Base-by-base conservation (phyloP, 1,139 yeast species). In the Eremothecium coryli region DNA sequence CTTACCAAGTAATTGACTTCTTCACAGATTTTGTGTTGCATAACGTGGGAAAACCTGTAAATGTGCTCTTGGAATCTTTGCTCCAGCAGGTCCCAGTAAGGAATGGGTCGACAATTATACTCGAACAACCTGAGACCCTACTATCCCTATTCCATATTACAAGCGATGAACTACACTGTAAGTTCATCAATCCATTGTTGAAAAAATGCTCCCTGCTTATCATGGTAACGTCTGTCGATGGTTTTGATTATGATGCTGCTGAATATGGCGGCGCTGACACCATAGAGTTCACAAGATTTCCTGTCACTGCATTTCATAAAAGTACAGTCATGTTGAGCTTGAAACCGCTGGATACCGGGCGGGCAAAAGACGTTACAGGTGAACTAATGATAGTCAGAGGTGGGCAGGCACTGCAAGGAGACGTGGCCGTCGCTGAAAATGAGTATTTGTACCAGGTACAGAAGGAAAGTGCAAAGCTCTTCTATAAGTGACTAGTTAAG, bases 361-460 rank as follows among this genome's bases (percentile, higher is more conserved):
- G 86, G 48, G 94, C 95, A 0, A 73, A 71, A 32, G 95, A 84
- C 53, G 73, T 84, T 2, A 79, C 94, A 0, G 95, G 95, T 1
- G 68, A 76, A 4, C 48, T 84, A 32, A 64, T 71, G 0, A 65
- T 84, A 0, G 58, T 75, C 0, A 63, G 61, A 36, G 94, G 94
- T 1, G 58, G 58, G 42, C 68, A 32, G 14, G 61, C 38, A 60
- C 69, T 26, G 41, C 52, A 41, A 18, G 35, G 37, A 4, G 36
- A 48, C 2, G 38, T 58, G 7, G 57, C 52, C 15, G 68, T 76
- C 0, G 44, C 52, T 3, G 90, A 81, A 49, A 74, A 68, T 40
- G 85, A 80, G 44, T 81, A 78, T 49, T 64, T 79, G 17, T 82
- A 73, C 51, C 60, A 73, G 38, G 68, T 76, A 4, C 62, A 74